Evolutionary conservation across 371 early-diverging fungal genomes (phyloP).

Genomic region (Capillidium heterosporum): DNA sequence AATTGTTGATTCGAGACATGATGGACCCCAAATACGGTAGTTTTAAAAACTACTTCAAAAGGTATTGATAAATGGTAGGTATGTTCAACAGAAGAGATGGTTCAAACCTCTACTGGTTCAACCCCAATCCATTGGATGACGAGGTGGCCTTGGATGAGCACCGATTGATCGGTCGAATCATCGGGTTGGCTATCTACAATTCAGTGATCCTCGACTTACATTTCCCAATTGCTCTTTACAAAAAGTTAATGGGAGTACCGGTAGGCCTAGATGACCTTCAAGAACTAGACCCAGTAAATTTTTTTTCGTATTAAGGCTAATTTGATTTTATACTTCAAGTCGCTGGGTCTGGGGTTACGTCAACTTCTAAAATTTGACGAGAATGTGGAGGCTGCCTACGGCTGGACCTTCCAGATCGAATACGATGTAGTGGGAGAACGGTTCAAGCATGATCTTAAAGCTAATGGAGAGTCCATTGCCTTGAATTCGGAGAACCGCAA

Average conservation of each 20-base stretch:
- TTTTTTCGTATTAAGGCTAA: neutral
- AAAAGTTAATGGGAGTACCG: slow-evolving; percentile 51
- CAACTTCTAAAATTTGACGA: slow-evolving; percentile 41
- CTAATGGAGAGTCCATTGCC: slow-evolving; percentile 41
- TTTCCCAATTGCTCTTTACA: slow-evolving; percentile 77
- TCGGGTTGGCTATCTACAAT: slow-evolving; percentile 90
- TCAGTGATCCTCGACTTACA: slow-evolving; percentile 76
- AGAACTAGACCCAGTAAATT: slow-evolving; percentile 31
- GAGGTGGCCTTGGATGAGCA: slow-evolving; percentile 46
- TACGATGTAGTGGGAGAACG: slow-evolving; percentile 53
- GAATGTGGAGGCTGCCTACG: slow-evolving; percentile 67
- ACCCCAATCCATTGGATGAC: slow-evolving; percentile 41
- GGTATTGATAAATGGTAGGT: slow-evolving; percentile 11
- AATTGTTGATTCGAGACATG: slow-evolving; percentile 72
- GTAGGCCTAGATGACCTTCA: slow-evolving; percentile 28
- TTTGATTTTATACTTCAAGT: slow-evolving; percentile 14
- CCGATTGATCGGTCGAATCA: slow-evolving; percentile 62
- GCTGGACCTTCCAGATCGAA: slow-evolving; percentile 61
- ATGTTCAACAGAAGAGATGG: slow-evolving; percentile 78
- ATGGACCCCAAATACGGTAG: slow-evolving; percentile 78
- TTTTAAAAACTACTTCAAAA: neutral
- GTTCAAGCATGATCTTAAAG: slow-evolving; percentile 42
- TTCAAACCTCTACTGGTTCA: slow-evolving; percentile 72
- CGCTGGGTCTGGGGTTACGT: slow-evolving; percentile 59
- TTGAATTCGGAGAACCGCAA: slow-evolving; percentile 54